Base-by-base conservation (phyloP, 768 basidiomycete species). In the Amanita phalloides region DNA sequence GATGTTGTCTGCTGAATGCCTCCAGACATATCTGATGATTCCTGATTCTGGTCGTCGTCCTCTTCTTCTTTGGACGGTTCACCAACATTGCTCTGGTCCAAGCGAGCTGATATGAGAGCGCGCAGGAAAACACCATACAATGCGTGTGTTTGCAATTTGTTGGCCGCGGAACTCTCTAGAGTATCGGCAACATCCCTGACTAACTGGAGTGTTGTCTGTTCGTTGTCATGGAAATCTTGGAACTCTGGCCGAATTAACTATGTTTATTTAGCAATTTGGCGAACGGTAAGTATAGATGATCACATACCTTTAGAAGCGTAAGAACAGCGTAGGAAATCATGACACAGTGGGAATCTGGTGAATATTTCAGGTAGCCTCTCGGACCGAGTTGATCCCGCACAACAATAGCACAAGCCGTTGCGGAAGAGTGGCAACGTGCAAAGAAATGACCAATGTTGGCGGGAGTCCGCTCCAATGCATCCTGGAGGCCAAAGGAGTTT, bases 401-500 rank as follows among this genome's bases (percentile, higher is more conserved):
- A 43, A 91, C 68, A 32, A 70, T 69, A 13, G 86, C 84, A 61
- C 86, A 84, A 6, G 79, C 71, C 25, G 77, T 81, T 2, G 90
- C 90, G 7, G 79, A 75, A 3, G 78, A 73, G 63, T 91, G 82
- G 54, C 84, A 86, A 32, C 87, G 79, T 11, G 81, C 77, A 61
- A 92, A 91, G 70, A 92, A 92, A 67, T 92, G 83, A 0, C 82
- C 82, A 38, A 89, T 82, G 61, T 92, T 81, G 39, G 86, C 66
- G 0, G 77, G 67, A 3, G 78, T 74, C 17, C 79, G 76, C 66
- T 95, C 94, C 51, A 97, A 69, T n/a, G 95, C 91, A 61, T 95
- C 89, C 65, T 99, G 94, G 39, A 99, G 75, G 9, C 95, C 95
- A 59, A 99, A 99, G 1, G 94, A 95, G 62, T 96, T 93, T 53